These are phyloP conservation scores for Gleditsia sinensis DNA, from an alignment of 306 rosid species.

Conservation along the genomic window DNA sequence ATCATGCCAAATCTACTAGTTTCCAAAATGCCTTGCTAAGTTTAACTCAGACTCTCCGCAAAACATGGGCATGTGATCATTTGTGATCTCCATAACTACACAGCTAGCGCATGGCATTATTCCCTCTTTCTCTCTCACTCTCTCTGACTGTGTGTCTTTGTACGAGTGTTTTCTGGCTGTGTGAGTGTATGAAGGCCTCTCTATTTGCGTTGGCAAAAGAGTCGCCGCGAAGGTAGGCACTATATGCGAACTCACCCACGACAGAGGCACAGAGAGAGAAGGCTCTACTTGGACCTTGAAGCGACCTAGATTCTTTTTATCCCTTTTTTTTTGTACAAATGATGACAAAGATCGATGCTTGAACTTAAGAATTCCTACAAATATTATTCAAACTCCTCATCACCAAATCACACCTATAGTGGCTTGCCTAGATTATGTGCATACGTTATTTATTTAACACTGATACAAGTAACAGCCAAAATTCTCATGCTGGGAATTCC, in stretches of 20 bases:
- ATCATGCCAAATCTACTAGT: slow-evolving; percentile 24
- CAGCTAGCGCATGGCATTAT: slow-evolving; percentile 50
- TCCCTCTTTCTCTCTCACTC: slow-evolving; percentile 9
- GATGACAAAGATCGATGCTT: no score
- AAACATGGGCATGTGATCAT: slow-evolving; percentile 71
- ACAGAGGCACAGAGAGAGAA: neutral
- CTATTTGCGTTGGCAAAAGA: slow-evolving; percentile 46
- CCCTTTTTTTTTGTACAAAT: no score
- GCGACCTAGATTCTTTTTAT: slow-evolving; percentile 46
- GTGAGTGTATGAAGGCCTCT: neutral
- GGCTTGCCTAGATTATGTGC: slow-evolving; percentile 49
- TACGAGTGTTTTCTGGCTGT: neutral
- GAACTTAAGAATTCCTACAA: no score
- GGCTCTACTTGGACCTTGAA: slow-evolving; percentile 29
- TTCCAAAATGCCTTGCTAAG: slow-evolving; percentile 36
- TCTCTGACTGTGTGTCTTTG: no score
- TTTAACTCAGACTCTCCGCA: slow-evolving; percentile 42
- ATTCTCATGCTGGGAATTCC: slow-evolving; percentile 21
- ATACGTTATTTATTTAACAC: slow-evolving; percentile 12
- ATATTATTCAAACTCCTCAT: no score
- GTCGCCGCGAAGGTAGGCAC: slow-evolving; percentile 61
- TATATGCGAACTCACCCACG: slow-evolving; percentile 39
- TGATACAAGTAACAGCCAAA: slow-evolving; percentile 39
- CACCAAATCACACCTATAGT: no score
- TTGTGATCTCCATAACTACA: slow-evolving; percentile 41